phyloP scores from a whole-genome alignment of 2,329 filamentous ascomycete genomes.

The Trichothecium sympodiale region DNA sequence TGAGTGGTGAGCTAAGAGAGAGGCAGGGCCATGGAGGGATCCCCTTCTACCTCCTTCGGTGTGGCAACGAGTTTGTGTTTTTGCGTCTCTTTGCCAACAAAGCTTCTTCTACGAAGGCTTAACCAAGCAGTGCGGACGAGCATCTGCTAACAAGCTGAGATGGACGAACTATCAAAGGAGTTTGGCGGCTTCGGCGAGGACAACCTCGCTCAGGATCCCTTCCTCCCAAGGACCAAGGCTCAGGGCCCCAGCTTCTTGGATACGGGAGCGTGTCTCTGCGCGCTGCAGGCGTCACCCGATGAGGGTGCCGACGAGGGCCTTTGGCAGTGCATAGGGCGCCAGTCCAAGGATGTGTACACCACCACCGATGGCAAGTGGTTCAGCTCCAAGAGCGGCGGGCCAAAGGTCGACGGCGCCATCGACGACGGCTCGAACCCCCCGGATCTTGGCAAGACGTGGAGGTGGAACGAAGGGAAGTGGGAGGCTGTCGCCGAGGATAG shows the following conservation, averaged over 20 bases:
- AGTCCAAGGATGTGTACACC: constrained; percentile 25
- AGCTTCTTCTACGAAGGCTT: too few relatives aligned
- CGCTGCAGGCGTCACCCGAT: constrained; percentile 15
- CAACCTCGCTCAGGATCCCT: constrained; percentile 24
- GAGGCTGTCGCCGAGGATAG: constrained; percentile 13
- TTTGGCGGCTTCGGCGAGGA: too few relatives aligned
- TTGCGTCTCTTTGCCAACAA: too few relatives aligned
- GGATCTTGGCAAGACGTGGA: constrained; percentile 14
- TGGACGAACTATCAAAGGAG: too few relatives aligned
- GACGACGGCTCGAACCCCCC: constrained; percentile 26
- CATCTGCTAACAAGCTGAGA: too few relatives aligned
- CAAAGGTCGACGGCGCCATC: constrained; percentile 15
- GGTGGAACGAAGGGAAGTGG: constrained; percentile 15
- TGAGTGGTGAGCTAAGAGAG: too few relatives aligned
- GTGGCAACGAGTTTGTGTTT: too few relatives aligned
- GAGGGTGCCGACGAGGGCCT: constrained; percentile 10
- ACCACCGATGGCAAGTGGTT: constrained; percentile 31
- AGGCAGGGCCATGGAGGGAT: too few relatives aligned
- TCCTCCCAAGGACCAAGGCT: constrained; percentile 17
- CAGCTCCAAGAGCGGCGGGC: constrained; percentile 15
- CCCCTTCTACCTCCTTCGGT: too few relatives aligned
- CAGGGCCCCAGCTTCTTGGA: constrained; percentile 28
- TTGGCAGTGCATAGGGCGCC: constrained; percentile 36
- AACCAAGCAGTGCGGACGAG: too few relatives aligned
- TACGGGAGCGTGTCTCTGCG: constrained; percentile 26